Evolutionary conservation across 2,329 filamentous ascomycete genomes (phyloP).

Genomic region (Neonectria neomacrospora): DNA sequence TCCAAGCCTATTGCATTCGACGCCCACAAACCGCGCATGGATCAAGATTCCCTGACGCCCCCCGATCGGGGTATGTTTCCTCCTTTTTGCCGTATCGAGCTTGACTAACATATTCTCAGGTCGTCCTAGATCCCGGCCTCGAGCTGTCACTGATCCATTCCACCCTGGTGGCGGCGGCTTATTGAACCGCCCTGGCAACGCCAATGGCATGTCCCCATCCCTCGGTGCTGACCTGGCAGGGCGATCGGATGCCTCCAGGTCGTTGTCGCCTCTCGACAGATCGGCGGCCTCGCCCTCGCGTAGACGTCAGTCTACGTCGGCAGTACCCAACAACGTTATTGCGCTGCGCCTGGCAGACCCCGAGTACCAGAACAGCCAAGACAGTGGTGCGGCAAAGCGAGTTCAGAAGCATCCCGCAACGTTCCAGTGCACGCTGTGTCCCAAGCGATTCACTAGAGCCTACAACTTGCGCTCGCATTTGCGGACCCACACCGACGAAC

Average conservation of each 20-base stretch:
- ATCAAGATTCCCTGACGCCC: conserved; percentile 84
- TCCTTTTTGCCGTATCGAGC: conserved; percentile 13
- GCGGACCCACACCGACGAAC: conserved; percentile 95
- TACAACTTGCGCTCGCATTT: conserved; percentile 97
- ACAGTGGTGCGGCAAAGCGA: conserved; percentile 75
- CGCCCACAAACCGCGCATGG: conserved; percentile 70
- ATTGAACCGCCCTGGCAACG: conserved; percentile 54
- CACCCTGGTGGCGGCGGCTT: conserved; percentile 57
- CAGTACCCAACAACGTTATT: conserved; percentile 72
- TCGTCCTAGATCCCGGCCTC: conserved; percentile 61
- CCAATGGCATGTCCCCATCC: conserved; percentile 62
- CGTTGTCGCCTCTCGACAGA: conserved; percentile 69
- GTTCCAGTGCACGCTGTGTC: conserved; percentile 93
- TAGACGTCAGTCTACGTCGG: conserved; percentile 71
- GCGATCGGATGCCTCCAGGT: conserved; percentile 62
- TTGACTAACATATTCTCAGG: conserved; percentile 49
- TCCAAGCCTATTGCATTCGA: conserved; percentile 51
- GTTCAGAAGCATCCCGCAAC: conserved; percentile 97
- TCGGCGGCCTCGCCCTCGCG: conserved; percentile 54
- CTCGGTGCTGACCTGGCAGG: conserved; percentile 57
- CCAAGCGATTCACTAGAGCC: conserved; percentile 94
- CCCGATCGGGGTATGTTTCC: conserved; percentile 72
- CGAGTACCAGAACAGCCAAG: conserved; percentile 76
- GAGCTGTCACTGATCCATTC: conserved; percentile 70
- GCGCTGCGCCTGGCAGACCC: conserved; percentile 94